These are phyloP conservation scores for Metschnikowia baotianmanensis DNA, from an alignment of 805 yeast genomes.

Conservation along the genomic window DNA sequence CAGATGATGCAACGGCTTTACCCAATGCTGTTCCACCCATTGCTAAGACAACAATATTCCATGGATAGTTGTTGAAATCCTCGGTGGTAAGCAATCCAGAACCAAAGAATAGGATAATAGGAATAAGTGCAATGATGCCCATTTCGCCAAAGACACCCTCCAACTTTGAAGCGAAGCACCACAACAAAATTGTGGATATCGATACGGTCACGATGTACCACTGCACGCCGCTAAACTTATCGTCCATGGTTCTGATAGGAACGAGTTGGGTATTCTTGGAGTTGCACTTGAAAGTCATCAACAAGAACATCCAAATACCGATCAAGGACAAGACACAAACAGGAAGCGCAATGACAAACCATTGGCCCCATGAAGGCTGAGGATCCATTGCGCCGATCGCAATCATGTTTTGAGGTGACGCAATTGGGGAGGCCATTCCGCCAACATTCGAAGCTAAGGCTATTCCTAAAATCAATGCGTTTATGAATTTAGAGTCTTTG, in stretches of 20 bases:
- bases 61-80: constrained; percentile 51
- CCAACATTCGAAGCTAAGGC: constrained; percentile 53
- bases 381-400: constrained; percentile 54
- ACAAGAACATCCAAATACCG: constrained; percentile 48
- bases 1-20: constrained; percentile 49
- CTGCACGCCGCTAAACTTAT: constrained; percentile 44
- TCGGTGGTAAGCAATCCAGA: constrained; percentile 47
- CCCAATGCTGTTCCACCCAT: constrained; percentile 59
- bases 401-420: constrained; percentile 54
- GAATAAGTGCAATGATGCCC: constrained; percentile 48
- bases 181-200: constrained; percentile 43
- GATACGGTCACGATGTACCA: constrained; percentile 42
- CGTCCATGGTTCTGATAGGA: constrained; percentile 46
- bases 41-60: constrained; percentile 53
- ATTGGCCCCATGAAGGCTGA: constrained; percentile 54
- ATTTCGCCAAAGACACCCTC: constrained; percentile 46
- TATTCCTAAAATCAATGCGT: constrained; percentile 45
- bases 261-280: constrained; percentile 49
- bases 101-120: constrained; percentile 48
- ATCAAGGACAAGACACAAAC: constrained; percentile 41
- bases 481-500: constrained; percentile 37
- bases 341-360: constrained; percentile 54
- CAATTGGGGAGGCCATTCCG: constrained; percentile 56
- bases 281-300: constrained; percentile 50
- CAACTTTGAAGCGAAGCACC: constrained; percentile 48